Conservation (phyloP, 2,329 filamentous ascomycete species). For the Atkinsonella hypoxylon region DNA sequence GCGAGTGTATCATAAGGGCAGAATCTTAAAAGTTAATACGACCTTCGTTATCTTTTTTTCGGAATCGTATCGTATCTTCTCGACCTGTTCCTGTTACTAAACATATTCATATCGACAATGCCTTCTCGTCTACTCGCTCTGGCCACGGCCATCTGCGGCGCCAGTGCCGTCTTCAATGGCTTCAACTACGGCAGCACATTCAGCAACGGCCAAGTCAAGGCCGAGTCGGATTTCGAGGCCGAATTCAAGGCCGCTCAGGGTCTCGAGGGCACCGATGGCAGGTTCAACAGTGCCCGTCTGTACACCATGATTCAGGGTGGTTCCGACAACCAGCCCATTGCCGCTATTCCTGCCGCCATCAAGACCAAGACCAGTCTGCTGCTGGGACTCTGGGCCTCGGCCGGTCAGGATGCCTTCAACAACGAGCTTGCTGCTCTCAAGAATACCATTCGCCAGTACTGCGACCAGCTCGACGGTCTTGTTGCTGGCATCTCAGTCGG, state of each 20-base stretch:
- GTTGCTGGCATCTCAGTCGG: slow-evolving; percentile 79
- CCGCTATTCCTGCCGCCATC: slow-evolving; percentile 73
- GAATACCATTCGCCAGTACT: slow-evolving; percentile 57
- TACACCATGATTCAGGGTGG: slow-evolving; percentile 65
- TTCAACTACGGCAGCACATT: slow-evolving; percentile 64
- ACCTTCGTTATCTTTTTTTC: too few species aligned
- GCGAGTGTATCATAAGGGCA: too few species aligned
- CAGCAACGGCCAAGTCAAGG: slow-evolving; percentile 46
- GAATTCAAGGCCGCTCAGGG: slow-evolving; percentile 55
- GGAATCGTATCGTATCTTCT: too few species aligned
- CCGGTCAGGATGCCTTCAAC: slow-evolving; percentile 46
- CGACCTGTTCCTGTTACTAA: too few species aligned
- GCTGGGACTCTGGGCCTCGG: slow-evolving; percentile 75
- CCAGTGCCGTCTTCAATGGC: slow-evolving; percentile 38
- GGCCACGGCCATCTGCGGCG: slow-evolving; percentile 22
- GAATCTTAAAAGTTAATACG: too few species aligned
- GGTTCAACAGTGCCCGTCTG: slow-evolving; percentile 58
- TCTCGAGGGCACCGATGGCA: slow-evolving; percentile 49
- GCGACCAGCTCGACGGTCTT: slow-evolving; percentile 48
- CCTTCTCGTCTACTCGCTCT: slow-evolving; percentile 21
- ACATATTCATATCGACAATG: not conserved
- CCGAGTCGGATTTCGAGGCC: slow-evolving; percentile 53
- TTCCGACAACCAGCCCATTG: slow-evolving; percentile 52
- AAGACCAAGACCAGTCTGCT: slow-evolving; percentile 66
- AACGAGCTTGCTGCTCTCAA: slow-evolving; percentile 66